Evolutionary conservation across 306 rosid species (phyloP).

Genomic region (Echinosophora koreensis): DNA sequence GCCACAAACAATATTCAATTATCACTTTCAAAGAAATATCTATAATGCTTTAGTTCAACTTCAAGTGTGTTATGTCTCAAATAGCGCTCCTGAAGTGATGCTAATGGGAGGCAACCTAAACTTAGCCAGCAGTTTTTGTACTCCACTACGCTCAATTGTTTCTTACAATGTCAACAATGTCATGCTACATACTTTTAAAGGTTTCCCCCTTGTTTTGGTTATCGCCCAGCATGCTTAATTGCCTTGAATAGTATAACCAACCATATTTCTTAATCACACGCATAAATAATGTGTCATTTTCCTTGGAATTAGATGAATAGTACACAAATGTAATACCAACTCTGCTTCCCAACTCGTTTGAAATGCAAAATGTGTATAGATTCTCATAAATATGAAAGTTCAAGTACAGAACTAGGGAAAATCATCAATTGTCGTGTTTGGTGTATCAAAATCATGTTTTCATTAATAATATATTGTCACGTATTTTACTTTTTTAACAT

Average conservation of each 20-base stretch:
- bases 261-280: not conserved
- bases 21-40: conserved; percentile 39
- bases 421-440: too few species aligned
- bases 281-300: not conserved
- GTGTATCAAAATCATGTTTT: too few species aligned
- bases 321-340: not conserved
- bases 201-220: not conserved
- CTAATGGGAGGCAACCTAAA: conserved; percentile 65
- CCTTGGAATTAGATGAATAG: not conserved
- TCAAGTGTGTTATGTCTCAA: conserved; percentile 37
- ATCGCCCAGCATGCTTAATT: not conserved
- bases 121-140: conserved; percentile 37
- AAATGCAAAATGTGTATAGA: not conserved
- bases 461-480: too few species aligned
- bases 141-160: conserved; percentile 48
- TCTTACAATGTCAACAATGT: conserved; percentile 53
- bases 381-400: not conserved
- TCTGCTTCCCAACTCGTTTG: not conserved
- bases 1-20: conserved; percentile 37
- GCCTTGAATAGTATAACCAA: not conserved
- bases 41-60: conserved; percentile 29
- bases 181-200: conserved; percentile 28
- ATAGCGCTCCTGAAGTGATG: conserved; percentile 54
- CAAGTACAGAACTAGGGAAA: too few species aligned
- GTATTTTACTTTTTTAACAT: too few species aligned